Evolutionary conservation across 257 asterid species (phyloP).

Genomic region (Voacanga thouarsii): DNA sequence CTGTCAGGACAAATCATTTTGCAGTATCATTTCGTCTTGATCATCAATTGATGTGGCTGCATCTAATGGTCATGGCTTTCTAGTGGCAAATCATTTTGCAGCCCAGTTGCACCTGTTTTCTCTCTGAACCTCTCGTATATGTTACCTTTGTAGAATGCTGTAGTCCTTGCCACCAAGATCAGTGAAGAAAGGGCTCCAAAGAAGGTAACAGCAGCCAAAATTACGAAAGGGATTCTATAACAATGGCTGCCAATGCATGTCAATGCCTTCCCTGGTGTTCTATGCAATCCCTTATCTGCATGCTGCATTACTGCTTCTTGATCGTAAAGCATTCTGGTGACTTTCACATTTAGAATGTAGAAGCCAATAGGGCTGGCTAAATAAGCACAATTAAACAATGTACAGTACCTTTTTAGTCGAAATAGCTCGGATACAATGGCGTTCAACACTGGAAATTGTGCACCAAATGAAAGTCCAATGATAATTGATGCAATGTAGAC

Average conservation of each 20-base stretch:
- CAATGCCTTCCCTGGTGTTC: slow-evolving; percentile 52
- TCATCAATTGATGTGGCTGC: background rate
- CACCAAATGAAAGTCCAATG: slow-evolving; percentile 74
- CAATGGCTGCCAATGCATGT: slow-evolving; percentile 54
- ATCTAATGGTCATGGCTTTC: background rate
- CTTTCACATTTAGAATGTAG: slow-evolving; percentile 52
- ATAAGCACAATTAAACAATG: slow-evolving; percentile 73
- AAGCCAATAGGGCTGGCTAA: slow-evolving; percentile 71
- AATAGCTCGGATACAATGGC: slow-evolving; percentile 67
- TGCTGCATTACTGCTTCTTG: slow-evolving; percentile 51
- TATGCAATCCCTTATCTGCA: slow-evolving; percentile 46
- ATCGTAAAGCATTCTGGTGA: slow-evolving; percentile 60
- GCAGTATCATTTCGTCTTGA: no score
- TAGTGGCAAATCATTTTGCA: slow-evolving; percentile 22
- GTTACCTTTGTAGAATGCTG: slow-evolving; percentile 54
- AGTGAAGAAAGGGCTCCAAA: slow-evolving; percentile 56
- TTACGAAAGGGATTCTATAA: slow-evolving; percentile 49
- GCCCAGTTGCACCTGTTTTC: slow-evolving; percentile 25
- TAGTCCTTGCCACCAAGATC: slow-evolving; percentile 54
- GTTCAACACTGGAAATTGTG: slow-evolving; percentile 53
- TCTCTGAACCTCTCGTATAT: slow-evolving; percentile 66
- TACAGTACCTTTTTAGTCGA: slow-evolving; percentile 60
- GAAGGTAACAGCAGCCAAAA: slow-evolving; percentile 45
- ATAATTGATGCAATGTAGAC: slow-evolving; percentile 55
- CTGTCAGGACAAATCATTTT: no score